Conservation (phyloP, 1,284 basidiomycete genomes). For the Sanguinoderma infundibulare region DNA sequence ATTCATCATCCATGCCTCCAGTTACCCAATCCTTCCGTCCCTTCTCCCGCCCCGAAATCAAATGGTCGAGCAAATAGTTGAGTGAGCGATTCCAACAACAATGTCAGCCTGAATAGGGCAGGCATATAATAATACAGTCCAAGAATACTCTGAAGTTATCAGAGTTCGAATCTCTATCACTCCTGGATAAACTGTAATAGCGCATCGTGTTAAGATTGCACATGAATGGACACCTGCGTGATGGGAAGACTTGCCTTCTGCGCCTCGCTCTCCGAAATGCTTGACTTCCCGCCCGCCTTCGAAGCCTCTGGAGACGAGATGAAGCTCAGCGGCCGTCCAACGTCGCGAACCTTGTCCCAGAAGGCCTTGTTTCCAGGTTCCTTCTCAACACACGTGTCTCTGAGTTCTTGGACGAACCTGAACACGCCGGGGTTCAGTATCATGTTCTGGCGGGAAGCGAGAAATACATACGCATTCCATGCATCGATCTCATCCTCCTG, state of each 20-base stretch:
- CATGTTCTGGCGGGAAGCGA: not conserved
- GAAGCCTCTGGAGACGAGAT: conserved; percentile 69
- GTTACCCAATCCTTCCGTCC: too few species aligned
- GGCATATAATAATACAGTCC: too few species aligned
- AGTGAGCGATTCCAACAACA: too few species aligned
- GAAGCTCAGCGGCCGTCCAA: conserved; percentile 59
- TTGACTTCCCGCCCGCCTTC: conserved; percentile 56
- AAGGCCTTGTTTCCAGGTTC: conserved; percentile 65
- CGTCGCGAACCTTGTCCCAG: conserved; percentile 59
- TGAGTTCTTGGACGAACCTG: conserved; percentile 65
- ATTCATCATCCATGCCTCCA: too few species aligned
- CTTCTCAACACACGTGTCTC: conserved; percentile 52
- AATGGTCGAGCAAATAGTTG: too few species aligned
- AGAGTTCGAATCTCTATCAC: too few species aligned
- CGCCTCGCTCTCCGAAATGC: conserved; percentile 48
- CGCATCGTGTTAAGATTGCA: too few species aligned
- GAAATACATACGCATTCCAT: conserved; percentile 68
- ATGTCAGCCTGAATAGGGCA: too few species aligned
- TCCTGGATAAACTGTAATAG: not conserved
- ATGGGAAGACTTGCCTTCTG: conserved; percentile 9
- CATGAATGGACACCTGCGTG: not conserved
- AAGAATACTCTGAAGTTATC: too few species aligned
- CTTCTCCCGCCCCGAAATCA: too few species aligned
- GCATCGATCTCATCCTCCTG: conserved; percentile 80
- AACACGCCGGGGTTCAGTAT: not conserved